Conservation (phyloP, 768 basidiomycete species). For the Mycena olivaceomarginata region DNA sequence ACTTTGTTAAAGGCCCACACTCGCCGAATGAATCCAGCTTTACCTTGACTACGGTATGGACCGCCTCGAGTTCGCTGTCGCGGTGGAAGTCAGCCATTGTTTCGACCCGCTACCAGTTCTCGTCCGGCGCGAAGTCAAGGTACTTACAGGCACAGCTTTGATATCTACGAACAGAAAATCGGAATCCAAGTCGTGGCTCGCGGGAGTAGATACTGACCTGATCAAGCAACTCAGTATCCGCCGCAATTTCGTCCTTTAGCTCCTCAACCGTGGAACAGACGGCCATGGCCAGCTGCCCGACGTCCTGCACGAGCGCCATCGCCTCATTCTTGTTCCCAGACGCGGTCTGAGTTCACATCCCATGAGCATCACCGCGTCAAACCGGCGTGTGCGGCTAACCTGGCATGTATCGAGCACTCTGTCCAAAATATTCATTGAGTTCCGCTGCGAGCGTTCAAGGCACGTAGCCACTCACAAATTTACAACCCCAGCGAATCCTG, state of each 20-base stretch:
- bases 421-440: background rate
- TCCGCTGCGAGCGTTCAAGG: conserved; percentile 7
- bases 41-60: conserved; percentile 41
- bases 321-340: conserved; percentile 40
- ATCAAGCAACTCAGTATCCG: conserved; percentile 37
- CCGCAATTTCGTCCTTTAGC: conserved; percentile 33
- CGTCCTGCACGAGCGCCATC: conserved; percentile 40
- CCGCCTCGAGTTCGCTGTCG: conserved; percentile 41
- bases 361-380: background rate
- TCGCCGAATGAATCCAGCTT: background rate
- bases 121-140: too few relatives aligned
- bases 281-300: conserved; percentile 37
- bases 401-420: conserved; percentile 44
- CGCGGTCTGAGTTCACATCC: conserved; percentile 29
- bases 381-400: conserved; percentile 21
- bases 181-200: background rate
- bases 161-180: conserved; percentile 14
- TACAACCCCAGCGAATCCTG: conserved; percentile 41
- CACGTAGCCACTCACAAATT: conserved; percentile 18
- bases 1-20: background rate
- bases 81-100: conserved; percentile 23
- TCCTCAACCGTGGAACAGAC: conserved; percentile 37
- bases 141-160: conserved; percentile 45
- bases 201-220: conserved; percentile 5
- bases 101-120: background rate